Evolutionary conservation across 192 early-diverging fungal species (phyloP), one percentile per base, ranked within the genome.

Genomic region (Paraglomus occultum): DNA sequence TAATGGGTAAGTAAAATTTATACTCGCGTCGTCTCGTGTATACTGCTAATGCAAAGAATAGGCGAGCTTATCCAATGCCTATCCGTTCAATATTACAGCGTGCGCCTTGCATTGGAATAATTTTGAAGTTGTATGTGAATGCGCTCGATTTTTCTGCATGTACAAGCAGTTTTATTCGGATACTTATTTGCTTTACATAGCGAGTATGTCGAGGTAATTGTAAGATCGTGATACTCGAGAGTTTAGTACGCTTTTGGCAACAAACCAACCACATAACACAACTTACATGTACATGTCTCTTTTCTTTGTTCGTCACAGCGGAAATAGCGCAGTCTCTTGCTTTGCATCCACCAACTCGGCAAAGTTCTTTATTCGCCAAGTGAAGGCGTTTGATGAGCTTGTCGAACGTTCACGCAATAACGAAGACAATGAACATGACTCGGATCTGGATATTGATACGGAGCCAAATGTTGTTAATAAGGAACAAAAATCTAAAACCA

Each of bases 321-420:
- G 80, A 0, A 48, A 51, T 9, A 39, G 64, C 31, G 71, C 66
- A 15, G 62, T 79, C 46, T 46, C 48, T 6, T 60, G 48, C 1
- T 90, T 79, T 69, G 80, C 80, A 0, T 71, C 82, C 8, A 55
- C 71, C 46, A 82, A 78, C 53, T 76, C 73, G 31, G 51, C 76
- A n/a, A 89, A 89, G 70, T 84, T 80, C 52, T 84, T 88, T 60
- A 40, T 75, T 38, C 83, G 89, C 17, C 79, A 80, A 57, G 51
- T 86, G 9, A 80, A 80, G 51, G 20, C 51, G 8, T 77, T 85
- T 71, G 80, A 87, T 51, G 44, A 31, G 31, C 1, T 31, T 15
- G 51, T 74, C 45, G 65, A 60, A 6, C 51, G 49, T 8, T 22
- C 59, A 39, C 72, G 60, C 4, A 31, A 31, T 31, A 31, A 31